Evolutionary conservation across 2,329 filamentous ascomycete species (phyloP), one percentile per base, ranked within the genome.

Genomic region (Botrytis cinerea): DNA sequence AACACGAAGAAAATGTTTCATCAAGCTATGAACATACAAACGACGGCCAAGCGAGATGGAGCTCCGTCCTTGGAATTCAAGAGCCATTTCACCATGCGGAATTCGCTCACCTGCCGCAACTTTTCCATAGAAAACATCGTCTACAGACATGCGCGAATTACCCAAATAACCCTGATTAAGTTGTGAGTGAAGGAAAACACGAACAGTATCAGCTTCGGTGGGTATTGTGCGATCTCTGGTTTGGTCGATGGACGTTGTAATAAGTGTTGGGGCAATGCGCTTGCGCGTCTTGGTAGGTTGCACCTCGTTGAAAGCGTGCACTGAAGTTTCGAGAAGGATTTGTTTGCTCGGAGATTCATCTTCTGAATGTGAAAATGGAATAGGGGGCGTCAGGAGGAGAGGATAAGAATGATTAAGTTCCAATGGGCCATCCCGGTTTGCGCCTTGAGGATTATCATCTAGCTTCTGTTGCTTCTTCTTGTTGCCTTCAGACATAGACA

Each of bases 21-120:
- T 82, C 0, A 80, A 77, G 8, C 77, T 80, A 71, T 84, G 78
- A 4, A 86, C 83, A 71, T 85, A 86, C 2, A 84, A 77, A 60
- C 84, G 83, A 46, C 83, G 84, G 0, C 86, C 87, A 8, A 80
- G 79, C 2, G 85, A 83, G 1, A 85, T 77, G 2, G 73, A 71
- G 20, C 79, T 35, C 76, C 77, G 20, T 75, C 69, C 5, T 43
- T 75, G 70, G 32, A 78, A 70, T 73, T 80, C 77, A n/a, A 80
- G 73, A n/a, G 75, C 76, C 20, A 79, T 74, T 45, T 81, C 79
- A 38, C 76, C 76, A 43, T 74, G 66, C 14, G 77, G 51, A 10
- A 82, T 72, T 67, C 80, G 76, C 73, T 82, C 74, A 73, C 80
- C 80, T 51, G 80, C 74, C 20, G 67, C 48, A 48, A 75, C 73